phyloP scores from a whole-genome alignment of 1,284 basidiomycete genomes.

The Irpex lacteus region DNA sequence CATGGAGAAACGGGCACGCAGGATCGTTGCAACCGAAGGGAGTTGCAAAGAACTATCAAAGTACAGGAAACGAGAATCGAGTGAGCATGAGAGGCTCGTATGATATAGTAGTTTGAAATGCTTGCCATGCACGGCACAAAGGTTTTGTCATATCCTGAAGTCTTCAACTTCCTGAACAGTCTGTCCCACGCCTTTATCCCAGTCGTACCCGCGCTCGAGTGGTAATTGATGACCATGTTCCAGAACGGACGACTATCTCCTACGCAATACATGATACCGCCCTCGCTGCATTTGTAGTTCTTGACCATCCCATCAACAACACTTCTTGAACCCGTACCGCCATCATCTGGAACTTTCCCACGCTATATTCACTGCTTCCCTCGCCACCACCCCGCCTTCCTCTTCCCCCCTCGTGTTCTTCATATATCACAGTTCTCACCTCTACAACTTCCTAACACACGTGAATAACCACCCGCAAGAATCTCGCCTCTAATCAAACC shows the following conservation, averaged over 20 bases:
- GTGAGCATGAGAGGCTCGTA: too few species aligned
- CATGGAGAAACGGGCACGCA: neutral
- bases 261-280: constrained; percentile 19
- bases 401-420: too few species aligned
- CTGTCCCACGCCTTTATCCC: constrained; percentile 20
- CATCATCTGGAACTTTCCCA: too few species aligned
- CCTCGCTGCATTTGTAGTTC: constrained; percentile 21
- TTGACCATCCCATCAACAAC: neutral
- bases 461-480: too few species aligned
- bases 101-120: neutral
- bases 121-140: constrained; percentile 24
- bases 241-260: constrained; percentile 18
- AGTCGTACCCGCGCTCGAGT: constrained; percentile 19
- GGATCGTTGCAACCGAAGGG: neutral
- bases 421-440: too few species aligned
- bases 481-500: too few species aligned
- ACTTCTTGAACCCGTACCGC: too few species aligned
- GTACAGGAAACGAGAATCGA: neutral
- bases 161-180: constrained; percentile 18
- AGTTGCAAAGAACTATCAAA: neutral
- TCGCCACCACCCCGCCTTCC: too few species aligned
- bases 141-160: constrained; percentile 13
- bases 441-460: too few species aligned
- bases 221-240: constrained; percentile 24
- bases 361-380: too few species aligned